A percentile compares a stretch with the other conserved stretches of the same genome.
Evolutionary conservation across 2,329 filamentous ascomycete species (phyloP).

Genomic region (Penicillium sp.): DNA sequence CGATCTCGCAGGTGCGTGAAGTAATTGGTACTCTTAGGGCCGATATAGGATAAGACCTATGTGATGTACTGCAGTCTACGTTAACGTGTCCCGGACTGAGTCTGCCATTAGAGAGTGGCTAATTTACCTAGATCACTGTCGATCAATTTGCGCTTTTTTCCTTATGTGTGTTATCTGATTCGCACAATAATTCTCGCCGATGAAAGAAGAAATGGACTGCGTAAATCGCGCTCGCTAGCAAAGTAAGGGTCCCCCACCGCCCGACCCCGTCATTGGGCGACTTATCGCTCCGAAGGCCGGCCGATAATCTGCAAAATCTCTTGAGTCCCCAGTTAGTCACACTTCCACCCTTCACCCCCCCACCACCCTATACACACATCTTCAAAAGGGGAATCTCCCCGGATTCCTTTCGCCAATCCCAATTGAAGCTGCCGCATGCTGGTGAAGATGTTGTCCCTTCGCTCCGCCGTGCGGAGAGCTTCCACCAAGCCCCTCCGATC

Average conservation of each 20-base stretch:
- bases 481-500: conserved; percentile 42
- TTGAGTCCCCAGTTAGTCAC: conserved; percentile 18
- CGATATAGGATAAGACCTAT: neutral
- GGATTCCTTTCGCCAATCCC: conserved; percentile 11
- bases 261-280: conserved; percentile 16
- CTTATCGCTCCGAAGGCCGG: conserved; percentile 25
- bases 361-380: neutral
- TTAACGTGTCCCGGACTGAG: neutral
- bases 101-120: neutral
- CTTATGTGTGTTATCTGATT: neutral
- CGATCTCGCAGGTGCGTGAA: neutral
- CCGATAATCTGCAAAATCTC: conserved; percentile 25
- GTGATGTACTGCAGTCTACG: neutral
- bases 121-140: neutral
- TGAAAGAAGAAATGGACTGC: conserved; percentile 1
- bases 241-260: conserved; percentile 12
- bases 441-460: conserved; percentile 45
- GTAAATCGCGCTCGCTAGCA: conserved; percentile 20
- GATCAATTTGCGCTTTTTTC: neutral
- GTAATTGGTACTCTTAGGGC: neutral
- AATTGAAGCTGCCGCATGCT: conserved; percentile 43
- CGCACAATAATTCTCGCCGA: conserved; percentile 1
- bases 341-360: conserved; percentile 13
- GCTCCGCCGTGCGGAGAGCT: conserved; percentile 47
- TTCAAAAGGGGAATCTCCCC: conserved; percentile 16